phyloP scores from a whole-genome alignment of 1,139 yeast species.

The Wickerhamiella pararugosa region DNA sequence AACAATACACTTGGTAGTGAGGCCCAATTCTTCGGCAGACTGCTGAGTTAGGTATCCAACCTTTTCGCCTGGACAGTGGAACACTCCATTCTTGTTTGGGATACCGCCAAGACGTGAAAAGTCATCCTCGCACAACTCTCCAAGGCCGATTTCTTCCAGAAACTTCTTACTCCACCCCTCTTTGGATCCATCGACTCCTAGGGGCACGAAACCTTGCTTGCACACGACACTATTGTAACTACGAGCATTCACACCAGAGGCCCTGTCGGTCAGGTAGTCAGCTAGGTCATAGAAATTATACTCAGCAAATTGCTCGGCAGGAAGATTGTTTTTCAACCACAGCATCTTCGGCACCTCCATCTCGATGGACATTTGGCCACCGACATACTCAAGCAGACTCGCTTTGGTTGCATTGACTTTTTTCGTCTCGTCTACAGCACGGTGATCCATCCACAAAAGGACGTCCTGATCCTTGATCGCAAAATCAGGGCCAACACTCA shows the following conservation, averaged over 20 bases:
- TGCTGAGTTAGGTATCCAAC: slow-evolving; percentile 54
- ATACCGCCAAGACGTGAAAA: slow-evolving; percentile 76
- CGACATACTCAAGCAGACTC: slow-evolving; percentile 74
- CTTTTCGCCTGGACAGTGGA: slow-evolving; percentile 74
- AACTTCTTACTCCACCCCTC: slow-evolving; percentile 88
- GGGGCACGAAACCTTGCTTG: slow-evolving; percentile 88
- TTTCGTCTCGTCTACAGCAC: slow-evolving; percentile 79
- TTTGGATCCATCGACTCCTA: slow-evolving; percentile 60
- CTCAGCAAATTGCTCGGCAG: slow-evolving; percentile 41
- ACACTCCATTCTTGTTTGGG: slow-evolving; percentile 54
- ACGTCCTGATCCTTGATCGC: slow-evolving; percentile 58
- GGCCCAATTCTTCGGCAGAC: slow-evolving; percentile 76
- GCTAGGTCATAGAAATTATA: slow-evolving; percentile 86
- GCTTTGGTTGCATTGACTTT: slow-evolving; percentile 69
- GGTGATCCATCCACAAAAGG: slow-evolving; percentile 95
- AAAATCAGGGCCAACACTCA: slow-evolving; percentile 89
- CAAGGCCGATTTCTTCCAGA: slow-evolving; percentile 48
- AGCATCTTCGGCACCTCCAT: slow-evolving; percentile 96
- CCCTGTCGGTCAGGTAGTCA: slow-evolving; percentile 78
- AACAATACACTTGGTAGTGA: slow-evolving; percentile 64
- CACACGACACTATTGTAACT: slow-evolving; percentile 85
- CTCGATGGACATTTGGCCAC: slow-evolving; percentile 95
- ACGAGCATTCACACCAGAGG: slow-evolving; percentile 76
- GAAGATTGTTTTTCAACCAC: slow-evolving; percentile 84
- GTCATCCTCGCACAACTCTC: slow-evolving; percentile 62